These are phyloP conservation scores for Sporothrix sp. DNA, from an alignment of 2,329 filamentous ascomycete species.

Conservation along the genomic window DNA sequence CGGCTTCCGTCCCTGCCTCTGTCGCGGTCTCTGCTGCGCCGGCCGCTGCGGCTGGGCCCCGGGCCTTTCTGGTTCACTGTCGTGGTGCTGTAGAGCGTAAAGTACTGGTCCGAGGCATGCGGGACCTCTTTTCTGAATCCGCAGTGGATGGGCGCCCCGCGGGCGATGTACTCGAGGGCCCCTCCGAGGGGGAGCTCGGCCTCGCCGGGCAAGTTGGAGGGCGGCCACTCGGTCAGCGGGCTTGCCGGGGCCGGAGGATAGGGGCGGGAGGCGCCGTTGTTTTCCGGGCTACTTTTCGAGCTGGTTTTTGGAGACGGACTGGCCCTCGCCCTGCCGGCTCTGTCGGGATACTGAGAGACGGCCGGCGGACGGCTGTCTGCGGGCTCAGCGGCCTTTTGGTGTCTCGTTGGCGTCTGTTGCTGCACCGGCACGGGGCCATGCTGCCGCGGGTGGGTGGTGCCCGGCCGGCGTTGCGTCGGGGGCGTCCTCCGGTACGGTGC, in stretches of 20 bases:
- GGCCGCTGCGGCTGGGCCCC: background rate
- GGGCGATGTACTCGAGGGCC: slow-evolving; percentile 48
- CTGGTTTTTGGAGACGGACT: slow-evolving; percentile 26
- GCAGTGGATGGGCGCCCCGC: slow-evolving; percentile 46
- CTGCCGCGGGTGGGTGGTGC: background rate
- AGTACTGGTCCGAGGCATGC: slow-evolving; percentile 46
- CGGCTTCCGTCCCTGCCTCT: too few species aligned
- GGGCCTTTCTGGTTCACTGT: slow-evolving; percentile 29
- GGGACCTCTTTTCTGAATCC: slow-evolving; percentile 45
- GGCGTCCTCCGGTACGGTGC: background rate
- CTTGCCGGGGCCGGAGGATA: slow-evolving; percentile 24
- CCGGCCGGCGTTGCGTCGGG: background rate
- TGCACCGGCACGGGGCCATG: background rate
- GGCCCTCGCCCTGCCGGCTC: background rate
- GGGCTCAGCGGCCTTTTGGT: background rate
- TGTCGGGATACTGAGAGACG: slow-evolving; percentile 5
- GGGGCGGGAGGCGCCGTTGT: too few species aligned
- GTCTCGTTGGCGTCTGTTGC: background rate
- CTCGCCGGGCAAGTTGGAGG: slow-evolving; percentile 36
- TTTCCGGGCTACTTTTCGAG: too few species aligned
- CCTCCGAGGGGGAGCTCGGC: slow-evolving; percentile 44
- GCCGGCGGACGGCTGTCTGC: background rate
- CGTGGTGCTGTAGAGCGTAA: slow-evolving; percentile 42
- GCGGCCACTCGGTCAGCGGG: slow-evolving; percentile 48
- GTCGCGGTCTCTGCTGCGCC: slow-evolving; percentile 8